A percentile compares a stretch with the other conserved stretches of the same genome.
Conservation (phyloP, 768 basidiomycete genomes). For the Suillus luteus region DNA sequence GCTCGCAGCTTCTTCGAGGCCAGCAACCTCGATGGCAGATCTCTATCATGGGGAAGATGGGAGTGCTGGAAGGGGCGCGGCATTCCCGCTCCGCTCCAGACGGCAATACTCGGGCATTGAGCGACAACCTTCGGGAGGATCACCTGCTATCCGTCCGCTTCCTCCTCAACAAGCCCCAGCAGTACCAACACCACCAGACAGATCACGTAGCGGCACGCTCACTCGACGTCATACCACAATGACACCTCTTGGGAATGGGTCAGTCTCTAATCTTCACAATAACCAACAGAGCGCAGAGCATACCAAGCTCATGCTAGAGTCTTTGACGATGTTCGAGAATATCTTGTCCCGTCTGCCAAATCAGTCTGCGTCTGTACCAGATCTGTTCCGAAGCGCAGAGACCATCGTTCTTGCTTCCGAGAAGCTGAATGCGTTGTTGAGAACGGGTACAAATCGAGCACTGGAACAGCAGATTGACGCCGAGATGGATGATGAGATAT, state of each 20-base stretch:
- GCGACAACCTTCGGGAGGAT: conserved; percentile 20
- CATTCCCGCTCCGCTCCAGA: conserved; percentile 23
- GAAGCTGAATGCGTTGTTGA: conserved; percentile 62
- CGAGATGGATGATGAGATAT: conserved; percentile 58
- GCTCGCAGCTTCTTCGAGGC: conserved; percentile 33
- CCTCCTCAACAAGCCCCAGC: conserved; percentile 21
- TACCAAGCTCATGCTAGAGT: conserved; percentile 67
- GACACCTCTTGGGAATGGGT: conserved; percentile 23
- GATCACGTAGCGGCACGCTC: conserved; percentile 15
- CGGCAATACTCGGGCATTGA: conserved; percentile 21
- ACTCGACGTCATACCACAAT: conserved; percentile 19
- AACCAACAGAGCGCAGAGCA: conserved; percentile 52
- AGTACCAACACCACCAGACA: conserved; percentile 18
- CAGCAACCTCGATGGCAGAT: conserved; percentile 59
- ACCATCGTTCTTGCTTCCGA: conserved; percentile 67
- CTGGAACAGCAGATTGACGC: conserved; percentile 75
- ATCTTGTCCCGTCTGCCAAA: conserved; percentile 59
- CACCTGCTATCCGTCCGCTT: conserved; percentile 15
- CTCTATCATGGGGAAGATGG: conserved; percentile 36
- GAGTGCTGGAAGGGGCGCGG: conserved; percentile 14
- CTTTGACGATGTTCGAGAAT: conserved; percentile 68
- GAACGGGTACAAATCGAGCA: conserved; percentile 55
- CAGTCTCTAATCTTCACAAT: conserved; percentile 14
- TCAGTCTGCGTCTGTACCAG: conserved; percentile 46
- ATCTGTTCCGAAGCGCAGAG: conserved; percentile 63